Evolutionary conservation across 495 filamentous ascomycete genomes (phyloP).

Genomic region (Talaromyces nanjingensis): DNA sequence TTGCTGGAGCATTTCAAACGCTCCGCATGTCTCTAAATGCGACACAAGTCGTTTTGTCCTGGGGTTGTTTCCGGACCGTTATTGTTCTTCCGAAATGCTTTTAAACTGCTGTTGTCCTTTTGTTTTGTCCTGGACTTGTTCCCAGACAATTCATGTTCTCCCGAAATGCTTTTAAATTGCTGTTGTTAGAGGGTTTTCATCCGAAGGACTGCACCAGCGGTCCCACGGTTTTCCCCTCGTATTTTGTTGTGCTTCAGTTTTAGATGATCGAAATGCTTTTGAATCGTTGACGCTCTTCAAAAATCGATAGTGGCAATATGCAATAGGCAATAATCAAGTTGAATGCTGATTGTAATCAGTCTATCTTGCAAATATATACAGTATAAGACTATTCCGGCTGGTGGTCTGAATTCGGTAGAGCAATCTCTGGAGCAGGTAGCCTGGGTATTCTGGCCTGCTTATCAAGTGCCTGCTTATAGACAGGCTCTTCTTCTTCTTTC

Average conservation of each 20-base stretch:
- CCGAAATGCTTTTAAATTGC: too few relatives aligned
- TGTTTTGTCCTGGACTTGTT: neutral
- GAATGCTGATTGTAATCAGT: neutral
- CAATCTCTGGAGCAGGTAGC: neutral
- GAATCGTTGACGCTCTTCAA: too few relatives aligned
- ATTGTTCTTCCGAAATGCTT: too few relatives aligned
- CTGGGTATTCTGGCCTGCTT: slow-evolving; percentile 9
- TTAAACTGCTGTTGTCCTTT: too few relatives aligned
- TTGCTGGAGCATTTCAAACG: neutral
- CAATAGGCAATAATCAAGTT: neutral
- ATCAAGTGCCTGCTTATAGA: slow-evolving; percentile 31
- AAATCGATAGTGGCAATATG: too few relatives aligned
- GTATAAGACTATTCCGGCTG: neutral
- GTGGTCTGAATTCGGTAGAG: neutral
- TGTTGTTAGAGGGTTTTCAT: too few relatives aligned
- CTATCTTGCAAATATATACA: neutral
- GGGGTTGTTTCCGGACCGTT: too few relatives aligned
- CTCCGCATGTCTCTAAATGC: neutral
- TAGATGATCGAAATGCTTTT: too few relatives aligned
- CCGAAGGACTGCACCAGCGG: too few relatives aligned
- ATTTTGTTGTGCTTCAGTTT: too few relatives aligned
- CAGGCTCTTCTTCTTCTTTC: slow-evolving; percentile 32
- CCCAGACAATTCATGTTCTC: too few relatives aligned
- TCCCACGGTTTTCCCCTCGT: too few relatives aligned
- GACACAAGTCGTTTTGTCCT: neutral